Base-by-base conservation (phyloP, 306 rosid genomes). In the Trifolium repens region DNA sequence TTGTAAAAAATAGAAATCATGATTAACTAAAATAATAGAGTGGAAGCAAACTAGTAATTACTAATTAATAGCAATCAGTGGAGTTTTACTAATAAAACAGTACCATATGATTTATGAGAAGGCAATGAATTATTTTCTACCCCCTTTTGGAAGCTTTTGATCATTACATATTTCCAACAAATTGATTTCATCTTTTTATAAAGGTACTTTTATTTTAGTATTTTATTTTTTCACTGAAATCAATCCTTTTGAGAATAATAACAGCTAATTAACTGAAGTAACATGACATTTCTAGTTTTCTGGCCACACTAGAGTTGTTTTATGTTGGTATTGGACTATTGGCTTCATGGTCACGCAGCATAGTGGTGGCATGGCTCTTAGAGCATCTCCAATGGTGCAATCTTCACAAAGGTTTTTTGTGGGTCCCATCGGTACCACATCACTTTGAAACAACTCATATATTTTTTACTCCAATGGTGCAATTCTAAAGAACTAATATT, bases 111-210 rank as follows among this genome's bases (percentile, higher is more conserved):
- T 74, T 54, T 63, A 52, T 46, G 52, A 75, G 71, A 69, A 69
- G 78, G 76, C 57, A 75, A 55, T 67, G 78, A 80, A 68, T 40
- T 60, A 17, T 39, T 71, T 69, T 57, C 77, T 71, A 65, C 84
- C 78, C 77, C 60, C 55, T 60, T 76, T 78, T 81, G 74, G 72
- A 81, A 79, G 86, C 84, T 85, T 81, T 85, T 71, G 54, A 85
- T 88, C 74, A 85, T 83, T 85, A 44, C 87, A 17, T 65, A 11
- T 66, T 60, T 71, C 80, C 76, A 79, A 63, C 82, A 72, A 70
- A 57, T 63, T 83, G 77, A 83, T 78, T 84, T 72, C 52, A 72
- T 76, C 84, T 75, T 85, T 82, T 44, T 42, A 71, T 72, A 72
- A 85, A 87, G 84, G 13, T 54, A 19, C 32, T 60, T 43, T 63